Evolutionary conservation across 2,329 filamentous ascomycete genomes (phyloP).

Genomic region (Ceratocystis destructans): DNA sequence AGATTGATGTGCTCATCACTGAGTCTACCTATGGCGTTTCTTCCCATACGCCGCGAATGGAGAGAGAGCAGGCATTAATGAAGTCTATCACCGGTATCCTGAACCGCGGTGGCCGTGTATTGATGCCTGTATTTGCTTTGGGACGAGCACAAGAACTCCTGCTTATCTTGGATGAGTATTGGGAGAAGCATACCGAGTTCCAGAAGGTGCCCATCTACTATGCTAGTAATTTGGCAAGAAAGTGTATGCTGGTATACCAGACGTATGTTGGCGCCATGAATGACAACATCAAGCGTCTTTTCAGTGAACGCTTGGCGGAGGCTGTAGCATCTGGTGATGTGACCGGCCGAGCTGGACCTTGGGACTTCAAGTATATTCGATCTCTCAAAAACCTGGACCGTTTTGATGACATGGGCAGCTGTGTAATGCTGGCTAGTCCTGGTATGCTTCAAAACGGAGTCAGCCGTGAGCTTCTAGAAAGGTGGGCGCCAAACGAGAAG

Average conservation of each 20-base stretch:
- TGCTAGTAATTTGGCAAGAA: constrained; percentile 82
- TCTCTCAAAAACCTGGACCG: constrained; percentile 85
- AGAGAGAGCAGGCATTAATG: constrained; percentile 87
- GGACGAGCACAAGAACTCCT: constrained; percentile 88
- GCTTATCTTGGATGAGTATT: constrained; percentile 92
- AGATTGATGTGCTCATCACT: constrained; percentile 91
- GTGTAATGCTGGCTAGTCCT: constrained; percentile 92
- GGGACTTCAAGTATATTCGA: constrained; percentile 92
- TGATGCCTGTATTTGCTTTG: constrained; percentile 91
- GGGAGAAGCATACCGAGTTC: constrained; percentile 75
- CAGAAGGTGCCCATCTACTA: constrained; percentile 95
- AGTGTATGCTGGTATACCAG: constrained; percentile 98
- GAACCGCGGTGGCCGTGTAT: constrained; percentile 77
- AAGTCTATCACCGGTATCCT: constrained; percentile 85
- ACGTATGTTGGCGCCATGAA: constrained; percentile 99
- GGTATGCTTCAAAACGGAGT: constrained; percentile 98
- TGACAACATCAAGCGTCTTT: constrained; percentile 95
- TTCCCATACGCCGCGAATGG: constrained; percentile 76
- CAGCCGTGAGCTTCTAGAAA: constrained; percentile 78
- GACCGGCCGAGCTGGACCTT: constrained; percentile 67
- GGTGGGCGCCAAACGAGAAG: constrained; percentile 91
- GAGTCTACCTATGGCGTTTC: constrained; percentile 96
- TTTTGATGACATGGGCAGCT: constrained; percentile 89
- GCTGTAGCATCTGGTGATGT: constrained; percentile 67
- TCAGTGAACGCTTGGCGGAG: constrained; percentile 81